Conservation (phyloP, 108 stramenopile species). For the Skeletonema menzelii region DNA sequence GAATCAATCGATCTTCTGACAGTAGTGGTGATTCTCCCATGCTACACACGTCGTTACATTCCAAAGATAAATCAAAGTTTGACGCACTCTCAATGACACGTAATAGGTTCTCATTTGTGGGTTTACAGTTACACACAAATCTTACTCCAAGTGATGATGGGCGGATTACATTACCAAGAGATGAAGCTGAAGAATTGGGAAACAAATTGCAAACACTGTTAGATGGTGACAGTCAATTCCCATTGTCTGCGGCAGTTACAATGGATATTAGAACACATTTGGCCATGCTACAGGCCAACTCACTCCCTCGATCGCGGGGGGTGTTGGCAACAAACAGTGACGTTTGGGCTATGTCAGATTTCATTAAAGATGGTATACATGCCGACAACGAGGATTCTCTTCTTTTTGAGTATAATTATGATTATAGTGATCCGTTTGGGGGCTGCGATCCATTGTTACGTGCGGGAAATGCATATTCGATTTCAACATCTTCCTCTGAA, state of each 20-base stretch:
- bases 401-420: constrained; percentile 30
- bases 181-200: constrained; percentile 23
- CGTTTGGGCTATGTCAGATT: constrained; percentile 25
- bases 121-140: constrained; percentile 15
- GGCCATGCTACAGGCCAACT: constrained; percentile 41
- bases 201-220: constrained; percentile 20
- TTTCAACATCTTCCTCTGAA: not conserved
- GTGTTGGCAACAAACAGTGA: constrained; percentile 18
- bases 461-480: constrained; percentile 18
- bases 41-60: constrained; percentile 19
- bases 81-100: constrained; percentile 10
- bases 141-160: constrained; percentile 3
- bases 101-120: constrained; percentile 14
- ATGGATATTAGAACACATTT: constrained; percentile 35
- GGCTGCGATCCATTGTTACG: constrained; percentile 36
- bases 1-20: constrained; percentile 1
- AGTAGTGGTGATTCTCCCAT: not conserved
- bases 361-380: constrained; percentile 18
- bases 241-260: constrained; percentile 14
- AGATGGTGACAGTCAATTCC: constrained; percentile 3
- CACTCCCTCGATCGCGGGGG: constrained; percentile 25
- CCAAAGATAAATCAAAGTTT: not conserved
- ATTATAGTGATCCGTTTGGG: constrained; percentile 31
- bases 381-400: constrained; percentile 14
- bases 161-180: constrained; percentile 11